These are phyloP conservation scores for Xerocomellus dryophilus DNA, from an alignment of 768 basidiomycete genomes.

Conservation along the genomic window DNA sequence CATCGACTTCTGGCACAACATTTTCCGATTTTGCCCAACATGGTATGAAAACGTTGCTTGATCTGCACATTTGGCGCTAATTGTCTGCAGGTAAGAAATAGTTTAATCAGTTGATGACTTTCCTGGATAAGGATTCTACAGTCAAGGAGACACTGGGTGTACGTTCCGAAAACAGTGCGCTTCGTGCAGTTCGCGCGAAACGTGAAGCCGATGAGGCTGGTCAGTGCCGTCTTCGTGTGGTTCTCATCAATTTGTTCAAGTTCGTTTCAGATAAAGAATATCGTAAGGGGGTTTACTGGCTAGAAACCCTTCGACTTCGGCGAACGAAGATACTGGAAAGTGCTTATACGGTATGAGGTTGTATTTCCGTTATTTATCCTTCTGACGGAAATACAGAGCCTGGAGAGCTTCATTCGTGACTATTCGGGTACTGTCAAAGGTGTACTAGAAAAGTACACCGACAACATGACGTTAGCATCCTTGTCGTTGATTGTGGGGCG, in stretches of 20 bases:
- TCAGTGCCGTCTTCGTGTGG: constrained; percentile 29
- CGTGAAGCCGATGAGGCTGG: constrained; percentile 91
- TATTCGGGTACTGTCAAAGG: constrained; percentile 59
- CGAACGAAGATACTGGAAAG: constrained; percentile 79
- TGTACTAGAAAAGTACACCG: constrained; percentile 69
- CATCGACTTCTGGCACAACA: constrained; percentile 74
- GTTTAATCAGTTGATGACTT: constrained; percentile 80
- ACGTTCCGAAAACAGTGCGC: constrained; percentile 58
- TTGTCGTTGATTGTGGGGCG: neutral
- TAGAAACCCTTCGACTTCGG: constrained; percentile 84
- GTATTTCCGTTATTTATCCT: neutral
- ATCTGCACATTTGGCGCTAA: neutral
- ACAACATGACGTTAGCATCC: constrained; percentile 60
- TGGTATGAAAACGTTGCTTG: constrained; percentile 36
- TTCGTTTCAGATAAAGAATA: constrained; percentile 75
- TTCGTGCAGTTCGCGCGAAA: constrained; percentile 78
- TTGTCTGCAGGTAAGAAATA: constrained; percentile 68
- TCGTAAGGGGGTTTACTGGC: constrained; percentile 83
- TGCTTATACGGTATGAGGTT: constrained; percentile 63
- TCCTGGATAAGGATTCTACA: constrained; percentile 73
- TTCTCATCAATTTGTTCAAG: constrained; percentile 2
- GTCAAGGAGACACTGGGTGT: constrained; percentile 59
- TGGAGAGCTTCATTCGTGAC: constrained; percentile 78
- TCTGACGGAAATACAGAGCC: constrained; percentile 49
- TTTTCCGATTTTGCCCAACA: constrained; percentile 88